Evolutionary conservation across 306 rosid genomes (phyloP), one percentile per base, ranked within the genome.

Genomic region (Trichosanthes cucumerina): DNA sequence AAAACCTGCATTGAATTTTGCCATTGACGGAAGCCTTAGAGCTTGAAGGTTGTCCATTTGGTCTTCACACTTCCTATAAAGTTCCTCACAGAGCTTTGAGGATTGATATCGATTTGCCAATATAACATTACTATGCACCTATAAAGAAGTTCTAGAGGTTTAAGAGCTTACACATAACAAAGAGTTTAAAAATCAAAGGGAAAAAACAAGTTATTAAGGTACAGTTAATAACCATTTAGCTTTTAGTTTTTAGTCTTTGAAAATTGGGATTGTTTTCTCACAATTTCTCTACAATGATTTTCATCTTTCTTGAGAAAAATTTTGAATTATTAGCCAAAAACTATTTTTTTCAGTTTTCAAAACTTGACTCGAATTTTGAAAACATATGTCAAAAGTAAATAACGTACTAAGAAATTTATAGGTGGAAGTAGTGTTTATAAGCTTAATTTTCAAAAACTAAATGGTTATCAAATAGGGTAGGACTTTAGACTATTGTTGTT

Each of bases 11-110:
- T 92, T 89, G 68, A 95, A 95, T 82, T 95, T 95, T 43, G 98
- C 97, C 97, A 95, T 88, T 81, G 97, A 89, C 41, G 98, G 98
- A 80, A 95, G 98, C 81, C 87, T 86, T 52, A 95, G 97, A 82
- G 83, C 90, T 88, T 95, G 98, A 79, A 92, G 97, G 34, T 91
- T 92, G 82, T 95, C 98, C 98, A 95, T 92, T 79, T 82, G 77
- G 79, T 95, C 98, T 84, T 95, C 98, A 49, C 98, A 95, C 76
- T 79, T 86, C 47, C 86, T 95, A 84, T 92, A 95, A 79, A 91
- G 81, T 63, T 81, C 90, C 83, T 91, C 98, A 5, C 98, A 95
- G 59, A 92, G 90, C 91, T 86, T 95, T 49, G 98, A 95, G 77
- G 98, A 95, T 82, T 36, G 87, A 81, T 88, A 91, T 83, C 85